Base-by-base conservation (phyloP, 257 asterid genomes). In the Nicotiana attenuata region DNA sequence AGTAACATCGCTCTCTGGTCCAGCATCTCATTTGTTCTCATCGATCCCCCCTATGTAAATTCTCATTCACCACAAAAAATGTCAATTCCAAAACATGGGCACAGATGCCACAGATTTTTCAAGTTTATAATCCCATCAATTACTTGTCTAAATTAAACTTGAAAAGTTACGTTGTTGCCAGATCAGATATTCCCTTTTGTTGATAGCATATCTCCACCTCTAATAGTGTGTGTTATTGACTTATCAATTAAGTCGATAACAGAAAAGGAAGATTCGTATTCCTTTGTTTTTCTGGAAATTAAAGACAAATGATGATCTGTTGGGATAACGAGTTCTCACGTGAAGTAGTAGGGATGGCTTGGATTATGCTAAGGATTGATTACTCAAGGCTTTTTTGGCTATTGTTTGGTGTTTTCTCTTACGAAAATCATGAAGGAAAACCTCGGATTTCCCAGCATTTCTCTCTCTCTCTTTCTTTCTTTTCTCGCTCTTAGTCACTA, bases 311-410 rank as follows among this genome's bases (percentile, higher is more conserved):
- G 97, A 83, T 77, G 97, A 83, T 77, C 65, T 76, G 53, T 81
- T 86, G 80, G 66, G 84, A 87, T 0, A 84, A 80, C 91, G 90
- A 88, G 65, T 82, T 80, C 81, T 88, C 94, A 4, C 88, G 85
- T 33, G 85, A 82, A 69, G 90, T 84, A 28, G 71, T 88, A 61
- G 92, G 85, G 75, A 92, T 92, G 93, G 85, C 85, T 84, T 92
- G 97, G 96, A 92, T 93, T 76, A 87, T 92, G 96, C 90, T 90
- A 11, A 85, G 97, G 80, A 92, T 94, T 56, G 95, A 92, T 82
- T 94, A 90, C 89, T 92, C 97, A 0, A 91, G 95, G 86, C 90
- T 92, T 6, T 94, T 90, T 88, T 91, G 98, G 97, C 84, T 92
- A 7, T 81, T 91, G 28, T 90, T 92, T 69, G 91, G 98, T 31